Evolutionary conservation across 2,329 filamentous ascomycete species (phyloP).

Genomic region (Tricladium varicosporioides): DNA sequence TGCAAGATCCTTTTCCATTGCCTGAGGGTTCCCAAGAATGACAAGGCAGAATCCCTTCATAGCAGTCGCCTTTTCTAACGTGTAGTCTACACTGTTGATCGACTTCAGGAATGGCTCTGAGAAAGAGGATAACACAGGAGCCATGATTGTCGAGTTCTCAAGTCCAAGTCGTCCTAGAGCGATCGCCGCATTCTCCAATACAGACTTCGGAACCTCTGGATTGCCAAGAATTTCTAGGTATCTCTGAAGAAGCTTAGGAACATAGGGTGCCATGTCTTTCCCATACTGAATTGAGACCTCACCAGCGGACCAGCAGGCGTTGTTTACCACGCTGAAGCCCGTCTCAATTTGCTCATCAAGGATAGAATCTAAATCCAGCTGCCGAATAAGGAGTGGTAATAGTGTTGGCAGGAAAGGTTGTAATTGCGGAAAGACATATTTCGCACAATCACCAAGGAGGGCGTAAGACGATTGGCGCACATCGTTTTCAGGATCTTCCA

Average conservation of each 20-base stretch:
- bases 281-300: slow-evolving; percentile 84
- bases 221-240: slow-evolving; percentile 83
- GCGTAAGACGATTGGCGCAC: slow-evolving; percentile 96
- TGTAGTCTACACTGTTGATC: slow-evolving; percentile 82
- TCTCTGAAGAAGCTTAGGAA: slow-evolving; percentile 72
- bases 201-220: slow-evolving; percentile 77
- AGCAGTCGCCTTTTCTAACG: slow-evolving; percentile 91
- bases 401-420: slow-evolving; percentile 70
- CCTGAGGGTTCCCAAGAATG: slow-evolving; percentile 82
- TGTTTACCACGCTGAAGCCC: slow-evolving; percentile 92
- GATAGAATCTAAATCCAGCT: slow-evolving; percentile 78
- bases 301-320: slow-evolving; percentile 94
- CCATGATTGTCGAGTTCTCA: slow-evolving; percentile 71
- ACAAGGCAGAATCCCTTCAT: slow-evolving; percentile 87
- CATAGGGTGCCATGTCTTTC: slow-evolving; percentile 72
- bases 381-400: slow-evolving; percentile 78
- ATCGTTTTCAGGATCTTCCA: slow-evolving; percentile 88
- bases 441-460: slow-evolving; percentile 89
- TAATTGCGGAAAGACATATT: slow-evolving; percentile 83
- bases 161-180: slow-evolving; percentile 85
- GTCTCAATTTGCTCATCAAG: slow-evolving; percentile 78
- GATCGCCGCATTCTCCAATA: slow-evolving; percentile 92
- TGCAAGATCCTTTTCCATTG: slow-evolving; percentile 82
- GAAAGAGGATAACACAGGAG: slow-evolving; percentile 75
- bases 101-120: slow-evolving; percentile 77